Percentiles rank a stretch among this genome's conserved stretches.
Conservation (phyloP, 2,329 filamentous ascomycete genomes). For the Aspergillus felis region DNA sequence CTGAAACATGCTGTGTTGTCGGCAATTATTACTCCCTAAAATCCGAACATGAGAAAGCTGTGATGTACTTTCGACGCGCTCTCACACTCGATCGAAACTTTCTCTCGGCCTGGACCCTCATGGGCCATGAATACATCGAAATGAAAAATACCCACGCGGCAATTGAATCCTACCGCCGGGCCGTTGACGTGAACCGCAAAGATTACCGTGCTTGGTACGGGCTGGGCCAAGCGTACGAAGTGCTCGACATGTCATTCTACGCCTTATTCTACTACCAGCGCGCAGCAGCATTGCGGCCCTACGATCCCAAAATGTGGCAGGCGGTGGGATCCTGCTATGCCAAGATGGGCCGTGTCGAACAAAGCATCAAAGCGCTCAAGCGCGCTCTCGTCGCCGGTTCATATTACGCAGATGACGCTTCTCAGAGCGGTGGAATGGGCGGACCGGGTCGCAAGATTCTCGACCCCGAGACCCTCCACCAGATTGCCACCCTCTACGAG, state of each 20-base stretch:
- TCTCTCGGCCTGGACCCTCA: conserved; percentile 93
- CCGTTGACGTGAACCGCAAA: conserved; percentile 91
- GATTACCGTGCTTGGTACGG: conserved; percentile 99
- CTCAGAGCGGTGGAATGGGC: conserved; percentile 10
- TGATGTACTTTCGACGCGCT: conserved; percentile 94
- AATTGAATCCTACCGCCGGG: conserved; percentile 92
- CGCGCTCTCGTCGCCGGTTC: conserved; percentile 83
- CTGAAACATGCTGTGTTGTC: conserved; percentile 93
- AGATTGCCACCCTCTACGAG: conserved; percentile 89
- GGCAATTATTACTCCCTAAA: conserved; percentile 96
- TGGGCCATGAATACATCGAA: conserved; percentile 98
- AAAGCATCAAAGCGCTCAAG: conserved; percentile 93
- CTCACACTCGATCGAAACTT: conserved; percentile 86
- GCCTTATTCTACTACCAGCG: conserved; percentile 97
- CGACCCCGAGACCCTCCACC: conserved; percentile 84
- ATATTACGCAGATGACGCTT: conserved; percentile 59
- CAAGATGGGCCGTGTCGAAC: conserved; percentile 79
- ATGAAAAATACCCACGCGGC: conserved; percentile 98
- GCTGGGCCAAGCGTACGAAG: conserved; percentile 92
- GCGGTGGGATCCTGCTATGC: conserved; percentile 89
- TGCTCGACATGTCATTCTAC: conserved; percentile 97
- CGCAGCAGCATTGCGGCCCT: conserved; percentile 85
- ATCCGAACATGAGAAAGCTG: conserved; percentile 94
- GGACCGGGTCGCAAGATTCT: conserved; percentile 53
- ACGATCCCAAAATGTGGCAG: conserved; percentile 99